phyloP scores from a whole-genome alignment of 2,329 filamentous ascomycete genomes.

The Penicillium frequentans region DNA sequence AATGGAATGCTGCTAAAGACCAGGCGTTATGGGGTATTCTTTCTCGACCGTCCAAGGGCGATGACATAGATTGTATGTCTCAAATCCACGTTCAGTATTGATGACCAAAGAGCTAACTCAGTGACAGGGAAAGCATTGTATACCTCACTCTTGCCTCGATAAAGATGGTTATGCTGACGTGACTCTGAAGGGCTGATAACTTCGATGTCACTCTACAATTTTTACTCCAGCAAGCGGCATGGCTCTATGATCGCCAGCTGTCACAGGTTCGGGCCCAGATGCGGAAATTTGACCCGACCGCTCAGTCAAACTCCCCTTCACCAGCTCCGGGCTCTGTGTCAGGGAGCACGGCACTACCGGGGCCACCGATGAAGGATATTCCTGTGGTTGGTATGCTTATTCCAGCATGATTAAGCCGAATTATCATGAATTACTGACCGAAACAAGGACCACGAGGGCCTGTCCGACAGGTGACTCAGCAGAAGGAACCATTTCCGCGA shows the following conservation, averaged over 20 bases:
- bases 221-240: conserved; percentile 88
- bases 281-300: conserved; percentile 57
- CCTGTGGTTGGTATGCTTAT: conserved; percentile 31
- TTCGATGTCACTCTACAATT: conserved; percentile 88
- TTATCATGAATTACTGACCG: neutral
- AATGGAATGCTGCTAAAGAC: conserved; percentile 87
- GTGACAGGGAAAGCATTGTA: conserved; percentile 73
- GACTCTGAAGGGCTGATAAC: conserved; percentile 58
- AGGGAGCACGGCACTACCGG: conserved; percentile 41
- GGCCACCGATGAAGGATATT: conserved; percentile 34
- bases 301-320: conserved; percentile 43
- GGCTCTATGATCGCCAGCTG: conserved; percentile 87
- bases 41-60: conserved; percentile 74
- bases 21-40: conserved; percentile 87
- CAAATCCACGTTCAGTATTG: neutral
- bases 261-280: conserved; percentile 89
- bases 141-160: conserved; percentile 2
- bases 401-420: neutral
- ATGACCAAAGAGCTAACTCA: conserved; percentile 19
- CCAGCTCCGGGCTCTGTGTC: conserved; percentile 44
- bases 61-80: conserved; percentile 76
- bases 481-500: conserved; percentile 33
- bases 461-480: conserved; percentile 39
- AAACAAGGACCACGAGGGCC: conserved; percentile 39
- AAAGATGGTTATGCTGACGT: conserved; percentile 4